Percentiles rank a stretch among this genome's conserved stretches.
These are phyloP conservation scores for Fusarium chaquense DNA, from an alignment of 2,329 filamentous ascomycete species.

Conservation along the genomic window DNA sequence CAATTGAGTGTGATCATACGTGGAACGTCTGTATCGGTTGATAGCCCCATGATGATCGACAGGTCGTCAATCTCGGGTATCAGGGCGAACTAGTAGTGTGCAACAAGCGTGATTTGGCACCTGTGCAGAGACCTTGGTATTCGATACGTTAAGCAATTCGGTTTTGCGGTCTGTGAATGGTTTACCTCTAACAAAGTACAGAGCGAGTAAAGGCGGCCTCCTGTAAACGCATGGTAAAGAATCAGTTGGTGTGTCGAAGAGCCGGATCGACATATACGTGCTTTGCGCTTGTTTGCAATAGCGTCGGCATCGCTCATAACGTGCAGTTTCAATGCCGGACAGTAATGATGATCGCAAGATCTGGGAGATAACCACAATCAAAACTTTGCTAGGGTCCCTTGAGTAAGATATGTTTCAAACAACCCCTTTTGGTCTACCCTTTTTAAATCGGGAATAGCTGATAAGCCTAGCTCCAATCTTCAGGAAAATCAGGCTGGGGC, in stretches of 20 bases:
- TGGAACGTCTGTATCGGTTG: slow-evolving; percentile 34
- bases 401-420: slow-evolving; percentile 42
- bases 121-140: slow-evolving; percentile 6
- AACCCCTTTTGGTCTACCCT: slow-evolving; percentile 36
- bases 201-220: background rate
- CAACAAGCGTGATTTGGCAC: slow-evolving; percentile 22
- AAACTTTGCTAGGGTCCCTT: slow-evolving; percentile 38
- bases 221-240: slow-evolving; percentile 1
- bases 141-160: slow-evolving; percentile 22
- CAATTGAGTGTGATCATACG: slow-evolving; percentile 35
- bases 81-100: slow-evolving; percentile 34
- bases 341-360: slow-evolving; percentile 37
- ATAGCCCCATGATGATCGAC: slow-evolving; percentile 45
- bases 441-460: slow-evolving; percentile 40
- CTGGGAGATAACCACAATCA: slow-evolving; percentile 43
- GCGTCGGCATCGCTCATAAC: slow-evolving; percentile 34
- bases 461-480: slow-evolving; percentile 22
- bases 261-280: slow-evolving; percentile 34
- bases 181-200: background rate
- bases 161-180: background rate
- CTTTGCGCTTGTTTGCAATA: slow-evolving; percentile 33
- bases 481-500: slow-evolving; percentile 13
- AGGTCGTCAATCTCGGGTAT: slow-evolving; percentile 49
- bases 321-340: slow-evolving; percentile 36
- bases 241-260: slow-evolving; percentile 12